Conservation (phyloP, 208 protist species). For the Wallacemonas rigidus region DNA sequence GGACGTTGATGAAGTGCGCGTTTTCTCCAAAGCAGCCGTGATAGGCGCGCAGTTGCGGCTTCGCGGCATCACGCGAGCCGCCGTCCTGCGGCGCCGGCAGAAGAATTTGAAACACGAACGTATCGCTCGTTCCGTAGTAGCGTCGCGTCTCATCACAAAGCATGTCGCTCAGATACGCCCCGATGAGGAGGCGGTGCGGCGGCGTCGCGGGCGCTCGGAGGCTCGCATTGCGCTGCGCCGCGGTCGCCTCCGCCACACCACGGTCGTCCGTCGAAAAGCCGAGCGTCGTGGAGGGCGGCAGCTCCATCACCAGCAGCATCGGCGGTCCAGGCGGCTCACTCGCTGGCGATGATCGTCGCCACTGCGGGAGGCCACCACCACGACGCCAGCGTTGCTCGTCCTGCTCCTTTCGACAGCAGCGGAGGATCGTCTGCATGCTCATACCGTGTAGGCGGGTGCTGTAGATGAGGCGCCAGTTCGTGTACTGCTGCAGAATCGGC, state of each 20-base stretch:
- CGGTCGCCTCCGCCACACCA: constrained; percentile 35
- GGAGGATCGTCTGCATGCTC: constrained; percentile 52
- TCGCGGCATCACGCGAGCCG: no score
- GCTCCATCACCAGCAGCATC: constrained; percentile 72
- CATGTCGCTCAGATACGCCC: constrained; percentile 62
- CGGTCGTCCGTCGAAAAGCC: constrained; percentile 37
- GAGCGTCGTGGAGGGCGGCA: constrained; percentile 36
- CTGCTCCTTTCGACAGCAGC: constrained; percentile 47
- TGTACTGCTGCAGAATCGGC: constrained; percentile 61
- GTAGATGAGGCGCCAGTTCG: constrained; percentile 73
- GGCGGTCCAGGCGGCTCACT: constrained; percentile 18
- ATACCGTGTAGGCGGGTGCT: constrained; percentile 68
- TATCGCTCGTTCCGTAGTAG: constrained; percentile 71
- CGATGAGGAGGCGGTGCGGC: constrained; percentile 48
- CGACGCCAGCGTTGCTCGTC: constrained; percentile 20
- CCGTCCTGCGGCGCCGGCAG: constrained; percentile 20
- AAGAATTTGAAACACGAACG: constrained; percentile 81
- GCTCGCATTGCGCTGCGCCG: background rate
- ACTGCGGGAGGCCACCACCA: background rate
- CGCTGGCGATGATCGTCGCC: background rate
- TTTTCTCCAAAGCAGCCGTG: constrained; percentile 51
- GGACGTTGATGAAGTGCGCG: constrained; percentile 68
- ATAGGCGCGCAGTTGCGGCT: constrained; percentile 43
- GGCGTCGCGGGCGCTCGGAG: background rate
- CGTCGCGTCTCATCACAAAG: constrained; percentile 41